Conservation (phyloP, 805 yeast genomes). For the Ogataea paraovalis region DNA sequence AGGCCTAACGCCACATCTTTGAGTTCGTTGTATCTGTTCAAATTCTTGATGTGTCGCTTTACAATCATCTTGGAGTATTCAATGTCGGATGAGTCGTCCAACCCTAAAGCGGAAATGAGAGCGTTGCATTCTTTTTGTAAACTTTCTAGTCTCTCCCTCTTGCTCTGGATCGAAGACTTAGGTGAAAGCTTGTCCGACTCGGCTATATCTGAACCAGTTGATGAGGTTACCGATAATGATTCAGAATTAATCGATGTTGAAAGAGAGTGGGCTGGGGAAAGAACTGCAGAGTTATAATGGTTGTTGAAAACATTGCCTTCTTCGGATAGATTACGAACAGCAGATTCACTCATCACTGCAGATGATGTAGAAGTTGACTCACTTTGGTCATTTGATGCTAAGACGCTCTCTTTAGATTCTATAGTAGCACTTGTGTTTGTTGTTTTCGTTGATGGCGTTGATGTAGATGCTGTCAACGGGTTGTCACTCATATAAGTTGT, state of each 20-base stretch:
- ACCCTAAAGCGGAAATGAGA: constrained; percentile 16
- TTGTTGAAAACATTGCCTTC: too few relatives aligned
- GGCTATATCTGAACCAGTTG: not conserved
- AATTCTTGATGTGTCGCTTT: constrained; percentile 45
- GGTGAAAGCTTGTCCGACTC: not conserved
- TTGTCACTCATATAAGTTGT: not conserved
- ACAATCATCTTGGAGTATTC: constrained; percentile 43
- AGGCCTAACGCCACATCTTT: constrained; percentile 57
- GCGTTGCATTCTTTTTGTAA: constrained; percentile 17
- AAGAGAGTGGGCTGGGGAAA: not conserved
- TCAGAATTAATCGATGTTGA: not conserved
- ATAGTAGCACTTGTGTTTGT: not conserved
- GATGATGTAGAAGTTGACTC: too few relatives aligned
- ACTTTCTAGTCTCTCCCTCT: constrained; percentile 11
- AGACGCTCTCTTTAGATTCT: too few relatives aligned
- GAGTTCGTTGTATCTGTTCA: constrained; percentile 59
- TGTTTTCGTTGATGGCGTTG: not conserved
- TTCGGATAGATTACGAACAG: too few relatives aligned
- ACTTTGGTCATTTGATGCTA: too few relatives aligned
- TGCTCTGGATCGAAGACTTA: not conserved
- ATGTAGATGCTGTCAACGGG: not conserved
- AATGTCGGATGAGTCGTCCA: constrained; percentile 10
- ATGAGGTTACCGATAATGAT: not conserved
- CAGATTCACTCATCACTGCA: too few relatives aligned
- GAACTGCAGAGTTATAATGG: too few relatives aligned